These are phyloP conservation scores for Chaetomiaceae sp. DNA, from an alignment of 2,329 filamentous ascomycete species.

Conservation along the genomic window DNA sequence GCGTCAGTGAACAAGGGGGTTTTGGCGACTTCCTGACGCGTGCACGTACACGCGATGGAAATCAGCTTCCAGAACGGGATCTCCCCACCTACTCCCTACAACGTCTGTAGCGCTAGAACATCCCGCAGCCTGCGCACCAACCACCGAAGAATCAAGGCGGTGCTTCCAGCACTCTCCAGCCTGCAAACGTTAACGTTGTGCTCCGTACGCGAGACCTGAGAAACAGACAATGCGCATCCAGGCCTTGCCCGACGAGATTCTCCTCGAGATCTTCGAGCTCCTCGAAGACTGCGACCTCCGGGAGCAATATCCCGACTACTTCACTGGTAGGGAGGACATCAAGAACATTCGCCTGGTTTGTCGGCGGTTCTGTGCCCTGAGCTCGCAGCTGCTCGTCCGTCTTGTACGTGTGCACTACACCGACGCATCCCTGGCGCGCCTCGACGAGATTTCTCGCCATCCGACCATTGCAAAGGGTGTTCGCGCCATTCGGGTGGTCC, in stretches of 20 bases:
- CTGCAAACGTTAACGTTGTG: too few relatives aligned
- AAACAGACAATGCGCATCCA: slow-evolving; percentile 4
- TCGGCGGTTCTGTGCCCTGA: slow-evolving; percentile 5
- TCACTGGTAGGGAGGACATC: not conserved
- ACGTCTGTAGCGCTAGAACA: too few relatives aligned
- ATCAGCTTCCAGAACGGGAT: too few relatives aligned
- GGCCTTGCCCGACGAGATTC: slow-evolving; percentile 14
- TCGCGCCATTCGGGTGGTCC: slow-evolving; percentile 4
- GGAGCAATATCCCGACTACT: too few relatives aligned
- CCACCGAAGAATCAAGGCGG: too few relatives aligned
- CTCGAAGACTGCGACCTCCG: not conserved
- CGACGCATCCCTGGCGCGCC: slow-evolving; percentile 6
- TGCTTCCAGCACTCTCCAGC: too few relatives aligned
- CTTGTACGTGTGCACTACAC: not conserved
- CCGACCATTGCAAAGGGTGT: slow-evolving; percentile 14
- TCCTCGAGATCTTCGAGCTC: slow-evolving; percentile 9
- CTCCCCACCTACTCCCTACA: too few relatives aligned
- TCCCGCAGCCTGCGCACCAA: too few relatives aligned
- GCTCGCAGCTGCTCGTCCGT: slow-evolving; percentile 10
- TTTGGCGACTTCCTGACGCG: too few relatives aligned
- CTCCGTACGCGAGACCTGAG: not conserved
- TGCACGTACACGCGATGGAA: too few relatives aligned
- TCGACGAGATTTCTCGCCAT: slow-evolving; percentile 15
- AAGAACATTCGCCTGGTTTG: slow-evolving; percentile 12
- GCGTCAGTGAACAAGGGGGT: too few relatives aligned